phyloP scores from a whole-genome alignment of 257 asterid genomes.

The Hygrophila difformis region DNA sequence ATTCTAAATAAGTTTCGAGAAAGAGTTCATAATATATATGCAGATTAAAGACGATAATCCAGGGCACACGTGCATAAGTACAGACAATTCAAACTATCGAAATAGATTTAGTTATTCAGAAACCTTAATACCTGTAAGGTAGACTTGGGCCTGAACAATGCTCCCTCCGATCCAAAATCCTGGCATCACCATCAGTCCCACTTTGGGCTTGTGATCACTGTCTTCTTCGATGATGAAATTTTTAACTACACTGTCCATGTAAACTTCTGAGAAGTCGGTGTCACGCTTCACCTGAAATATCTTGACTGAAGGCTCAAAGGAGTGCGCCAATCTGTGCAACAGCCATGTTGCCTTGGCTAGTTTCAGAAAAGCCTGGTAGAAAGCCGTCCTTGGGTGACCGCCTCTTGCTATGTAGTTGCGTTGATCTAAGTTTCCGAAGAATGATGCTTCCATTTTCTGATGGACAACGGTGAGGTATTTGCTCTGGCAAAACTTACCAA shows the following conservation, averaged over 20 bases:
- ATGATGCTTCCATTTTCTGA: slow-evolving; percentile 91
- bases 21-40: too few relatives aligned
- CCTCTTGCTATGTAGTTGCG: slow-evolving; percentile 60
- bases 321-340: slow-evolving; percentile 74
- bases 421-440: slow-evolving; percentile 86
- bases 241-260: slow-evolving; percentile 83
- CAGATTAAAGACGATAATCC: background rate
- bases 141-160: slow-evolving; percentile 81
- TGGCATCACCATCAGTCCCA: slow-evolving; percentile 91
- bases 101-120: slow-evolving; percentile 30
- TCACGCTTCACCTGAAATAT: slow-evolving; percentile 82
- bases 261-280: slow-evolving; percentile 79
- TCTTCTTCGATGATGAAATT: slow-evolving; percentile 46
- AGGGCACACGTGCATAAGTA: background rate
- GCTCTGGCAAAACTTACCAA: slow-evolving; percentile 70
- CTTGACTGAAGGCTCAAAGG: slow-evolving; percentile 69
- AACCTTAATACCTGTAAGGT: slow-evolving; percentile 66
- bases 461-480: slow-evolving; percentile 72
- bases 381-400: slow-evolving; percentile 95
- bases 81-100: too few relatives aligned
- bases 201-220: slow-evolving; percentile 72
- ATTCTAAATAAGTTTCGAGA: background rate
- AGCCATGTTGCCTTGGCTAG: slow-evolving; percentile 89
- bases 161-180: slow-evolving; percentile 96
- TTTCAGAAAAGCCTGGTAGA: slow-evolving; percentile 92